A percentile compares a stretch with the other conserved stretches of the same genome.
Conservation (phyloP, 768 basidiomycete genomes). For the Plicaturopsis crispa region DNA sequence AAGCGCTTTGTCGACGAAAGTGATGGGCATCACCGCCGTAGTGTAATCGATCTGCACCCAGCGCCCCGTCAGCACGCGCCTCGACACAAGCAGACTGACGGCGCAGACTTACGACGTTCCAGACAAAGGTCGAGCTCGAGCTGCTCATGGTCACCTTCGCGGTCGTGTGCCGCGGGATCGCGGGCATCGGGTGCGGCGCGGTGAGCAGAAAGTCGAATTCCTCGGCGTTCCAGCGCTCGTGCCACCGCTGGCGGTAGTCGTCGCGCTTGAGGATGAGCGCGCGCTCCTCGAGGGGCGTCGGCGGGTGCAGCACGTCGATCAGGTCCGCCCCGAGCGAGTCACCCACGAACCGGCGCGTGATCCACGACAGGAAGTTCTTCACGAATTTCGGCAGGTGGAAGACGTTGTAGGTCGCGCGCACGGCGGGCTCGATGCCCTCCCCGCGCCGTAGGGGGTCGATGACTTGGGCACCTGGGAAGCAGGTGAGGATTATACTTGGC, state of each 20-base stretch:
- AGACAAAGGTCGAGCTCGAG: constrained; percentile 52
- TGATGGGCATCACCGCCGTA: constrained; percentile 38
- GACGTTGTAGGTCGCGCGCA: constrained; percentile 14
- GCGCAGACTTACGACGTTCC: constrained; percentile 52
- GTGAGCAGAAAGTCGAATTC: constrained; percentile 30
- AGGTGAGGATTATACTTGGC: too few relatives aligned
- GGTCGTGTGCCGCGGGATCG: constrained; percentile 2
- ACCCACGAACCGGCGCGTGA: constrained; percentile 16
- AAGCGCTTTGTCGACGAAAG: constrained; percentile 22
- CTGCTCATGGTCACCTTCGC: constrained; percentile 1
- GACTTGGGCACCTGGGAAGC: constrained; percentile 10
- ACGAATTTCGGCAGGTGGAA: constrained; percentile 17
- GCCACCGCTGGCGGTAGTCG: constrained; percentile 15
- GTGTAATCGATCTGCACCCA: constrained; percentile 42
- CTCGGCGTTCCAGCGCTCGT: constrained; percentile 19
- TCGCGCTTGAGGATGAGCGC: constrained; percentile 20
- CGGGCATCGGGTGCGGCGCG: constrained; percentile 29
- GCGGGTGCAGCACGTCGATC: constrained; percentile 18
- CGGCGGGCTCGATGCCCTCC: constrained; percentile 19
- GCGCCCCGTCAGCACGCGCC: too few relatives aligned
- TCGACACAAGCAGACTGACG: too few relatives aligned
- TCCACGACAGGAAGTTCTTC: constrained; percentile 17
- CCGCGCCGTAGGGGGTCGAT: constrained; percentile 20
- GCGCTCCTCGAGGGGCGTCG: constrained; percentile 19
- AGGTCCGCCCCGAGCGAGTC: constrained; percentile 20